phyloP scores from a whole-genome alignment of 192 early-diverging fungal species.

The Fimicolochytrium jonesii region DNA sequence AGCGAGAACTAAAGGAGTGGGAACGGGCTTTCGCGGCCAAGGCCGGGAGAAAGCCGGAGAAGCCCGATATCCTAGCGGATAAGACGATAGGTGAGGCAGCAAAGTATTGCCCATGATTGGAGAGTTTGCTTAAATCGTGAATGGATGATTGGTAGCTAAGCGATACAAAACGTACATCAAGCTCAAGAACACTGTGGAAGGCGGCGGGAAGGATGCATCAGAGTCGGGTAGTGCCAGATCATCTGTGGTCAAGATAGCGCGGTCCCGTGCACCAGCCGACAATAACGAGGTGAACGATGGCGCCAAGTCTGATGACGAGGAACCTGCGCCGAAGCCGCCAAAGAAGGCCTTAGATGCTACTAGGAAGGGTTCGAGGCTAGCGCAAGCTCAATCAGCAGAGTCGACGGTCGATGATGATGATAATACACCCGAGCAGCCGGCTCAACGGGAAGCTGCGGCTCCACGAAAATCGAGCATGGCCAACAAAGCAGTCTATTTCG shows the following conservation, averaged over 20 bases:
- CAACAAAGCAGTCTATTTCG: neutral
- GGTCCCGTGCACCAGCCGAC: neutral
- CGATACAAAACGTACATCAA: slow-evolving; percentile 53
- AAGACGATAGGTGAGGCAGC: slow-evolving; percentile 43
- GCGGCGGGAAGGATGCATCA: too few species aligned
- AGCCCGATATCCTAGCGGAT: slow-evolving; percentile 47
- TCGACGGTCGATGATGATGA: neutral
- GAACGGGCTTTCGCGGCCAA: slow-evolving; percentile 40
- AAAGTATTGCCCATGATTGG: neutral
- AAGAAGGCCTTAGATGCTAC: too few species aligned
- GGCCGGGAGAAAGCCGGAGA: slow-evolving; percentile 52
- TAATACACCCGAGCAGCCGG: neutral
- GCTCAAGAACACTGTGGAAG: slow-evolving; percentile 36
- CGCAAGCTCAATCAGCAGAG: too few species aligned
- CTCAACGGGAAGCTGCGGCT: neutral
- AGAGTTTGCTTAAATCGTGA: neutral
- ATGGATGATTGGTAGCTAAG: slow-evolving; percentile 26
- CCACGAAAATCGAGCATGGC: neutral
- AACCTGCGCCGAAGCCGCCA: too few species aligned
- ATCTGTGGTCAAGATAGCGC: too few species aligned
- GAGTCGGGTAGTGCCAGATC: too few species aligned
- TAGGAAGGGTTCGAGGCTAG: too few species aligned
- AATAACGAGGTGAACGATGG: neutral
- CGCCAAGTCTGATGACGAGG: neutral
- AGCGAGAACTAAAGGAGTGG: slow-evolving; percentile 58